Percentiles rank a stretch among this genome's conserved stretches.
Evolutionary conservation across 768 basidiomycete species (phyloP).

Genomic region (Suillus weaverae): DNA sequence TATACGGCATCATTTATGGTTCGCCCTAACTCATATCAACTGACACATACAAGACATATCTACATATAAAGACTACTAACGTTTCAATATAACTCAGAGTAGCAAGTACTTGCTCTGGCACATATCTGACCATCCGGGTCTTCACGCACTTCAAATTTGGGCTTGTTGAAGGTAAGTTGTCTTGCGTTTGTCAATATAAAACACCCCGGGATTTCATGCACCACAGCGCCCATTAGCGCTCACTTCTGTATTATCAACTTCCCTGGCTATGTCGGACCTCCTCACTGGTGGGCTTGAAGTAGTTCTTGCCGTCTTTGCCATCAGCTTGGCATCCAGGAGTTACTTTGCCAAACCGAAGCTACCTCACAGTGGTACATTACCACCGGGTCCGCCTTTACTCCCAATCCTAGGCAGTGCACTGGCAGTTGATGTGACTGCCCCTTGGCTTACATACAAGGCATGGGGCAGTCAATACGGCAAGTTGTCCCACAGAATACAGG

Average conservation of each 20-base stretch:
- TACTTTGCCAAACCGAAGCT: not conserved
- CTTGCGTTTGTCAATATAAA: not conserved
- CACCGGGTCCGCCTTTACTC: not conserved
- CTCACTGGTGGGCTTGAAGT: not conserved
- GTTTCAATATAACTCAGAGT: too few species aligned
- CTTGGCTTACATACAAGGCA: constrained; percentile 7
- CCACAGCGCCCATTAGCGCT: not conserved
- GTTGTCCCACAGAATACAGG: not conserved
- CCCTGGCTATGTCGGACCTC: not conserved
- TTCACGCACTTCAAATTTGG: not conserved
- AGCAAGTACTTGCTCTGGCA: too few species aligned
- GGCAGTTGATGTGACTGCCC: not conserved
- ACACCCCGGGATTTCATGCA: not conserved
- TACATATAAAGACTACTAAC: too few species aligned
- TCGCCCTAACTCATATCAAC: too few species aligned
- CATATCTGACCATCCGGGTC: not conserved
- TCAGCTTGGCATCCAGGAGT: not conserved
- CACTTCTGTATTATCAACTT: not conserved
- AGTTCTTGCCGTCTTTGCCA: not conserved
- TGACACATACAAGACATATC: too few species aligned
- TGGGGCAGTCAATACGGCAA: not conserved
- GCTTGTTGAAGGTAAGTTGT: not conserved
- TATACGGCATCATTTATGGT: too few species aligned
- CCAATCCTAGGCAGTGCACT: constrained; percentile 3
- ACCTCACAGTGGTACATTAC: not conserved